Evolutionary conservation across 2,329 filamentous ascomycete species (phyloP).

Genomic region (Cercospora sp.): DNA sequence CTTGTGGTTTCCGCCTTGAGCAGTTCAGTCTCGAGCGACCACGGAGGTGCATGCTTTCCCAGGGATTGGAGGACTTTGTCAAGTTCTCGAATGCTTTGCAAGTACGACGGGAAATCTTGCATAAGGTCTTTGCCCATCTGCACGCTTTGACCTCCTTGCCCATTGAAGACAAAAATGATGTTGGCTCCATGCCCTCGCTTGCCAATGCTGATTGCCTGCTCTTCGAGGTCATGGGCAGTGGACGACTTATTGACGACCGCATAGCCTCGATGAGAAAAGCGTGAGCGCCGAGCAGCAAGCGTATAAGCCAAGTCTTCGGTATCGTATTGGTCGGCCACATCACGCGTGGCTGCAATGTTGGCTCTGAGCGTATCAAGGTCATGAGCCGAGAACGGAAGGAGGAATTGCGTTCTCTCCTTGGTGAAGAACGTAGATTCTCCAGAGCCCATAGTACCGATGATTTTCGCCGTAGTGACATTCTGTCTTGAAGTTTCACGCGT

Average conservation of each 20-base stretch:
- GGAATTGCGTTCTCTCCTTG: not conserved
- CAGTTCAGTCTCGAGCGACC: constrained; percentile 25
- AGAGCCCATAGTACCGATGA: constrained; percentile 9
- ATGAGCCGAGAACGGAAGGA: not conserved
- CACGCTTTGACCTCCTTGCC: constrained; percentile 26
- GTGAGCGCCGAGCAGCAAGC: constrained; percentile 1
- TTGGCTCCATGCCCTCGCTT: constrained; percentile 1
- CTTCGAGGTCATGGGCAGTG: constrained; percentile 11
- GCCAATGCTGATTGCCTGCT: constrained; percentile 8
- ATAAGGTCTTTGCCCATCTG: constrained; percentile 18
- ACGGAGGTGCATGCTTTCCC: not conserved
- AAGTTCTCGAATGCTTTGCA: constrained; percentile 8
- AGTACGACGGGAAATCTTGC: constrained; percentile 20
- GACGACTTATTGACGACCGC: not conserved
- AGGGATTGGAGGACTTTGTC: not conserved
- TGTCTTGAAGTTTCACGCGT: not conserved
- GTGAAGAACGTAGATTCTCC: not conserved
- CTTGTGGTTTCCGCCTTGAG: constrained; percentile 51
- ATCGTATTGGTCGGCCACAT: not conserved
- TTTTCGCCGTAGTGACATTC: constrained; percentile 13
- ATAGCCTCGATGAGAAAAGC: not conserved
- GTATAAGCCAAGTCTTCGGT: not conserved
- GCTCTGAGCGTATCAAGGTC: constrained; percentile 28
- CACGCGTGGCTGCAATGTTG: not conserved
- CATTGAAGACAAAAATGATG: constrained; percentile 22